These are phyloP conservation scores for Thermoascus crustaceus DNA, from an alignment of 2,329 filamentous ascomycete genomes.

Conservation along the genomic window DNA sequence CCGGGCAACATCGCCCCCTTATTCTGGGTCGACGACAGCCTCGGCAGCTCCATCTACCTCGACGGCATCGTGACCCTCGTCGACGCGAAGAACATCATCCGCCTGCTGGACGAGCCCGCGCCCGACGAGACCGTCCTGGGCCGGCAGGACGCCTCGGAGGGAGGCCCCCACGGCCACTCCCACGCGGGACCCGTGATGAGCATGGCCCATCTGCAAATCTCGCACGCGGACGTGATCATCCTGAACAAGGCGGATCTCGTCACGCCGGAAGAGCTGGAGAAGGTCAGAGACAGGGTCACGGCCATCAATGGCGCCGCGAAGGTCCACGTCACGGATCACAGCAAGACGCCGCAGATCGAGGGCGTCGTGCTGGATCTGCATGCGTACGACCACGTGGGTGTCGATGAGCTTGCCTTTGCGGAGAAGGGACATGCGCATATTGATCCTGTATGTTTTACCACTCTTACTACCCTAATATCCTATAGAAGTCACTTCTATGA, in stretches of 20 bases:
- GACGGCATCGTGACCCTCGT: conserved; percentile 95
- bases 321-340: conserved; percentile 72
- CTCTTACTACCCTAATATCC: not conserved
- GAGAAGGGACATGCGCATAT: conserved; percentile 81
- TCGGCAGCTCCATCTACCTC: conserved; percentile 90
- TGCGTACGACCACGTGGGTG: conserved; percentile 77
- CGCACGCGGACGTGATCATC: conserved; percentile 88
- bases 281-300: conserved; percentile 61
- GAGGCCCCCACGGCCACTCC: conserved; percentile 40
- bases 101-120: conserved; percentile 63
- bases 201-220: conserved; percentile 92
- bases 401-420: conserved; percentile 53
- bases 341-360: conserved; percentile 71
- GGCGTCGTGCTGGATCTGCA: conserved; percentile 83
- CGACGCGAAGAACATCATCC: conserved; percentile 86
- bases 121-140: conserved; percentile 40
- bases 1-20: conserved; percentile 91
- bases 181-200: conserved; percentile 64
- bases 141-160: conserved; percentile 38
- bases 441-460: conserved; percentile 58
- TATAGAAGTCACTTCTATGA: too few species aligned
- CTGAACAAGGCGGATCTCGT: conserved; percentile 93
- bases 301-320: conserved; percentile 87
- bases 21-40: conserved; percentile 95
- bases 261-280: conserved; percentile 56